These are phyloP conservation scores for Boechera divaricarpa DNA, from an alignment of 345 rosid genomes.

Conservation along the genomic window DNA sequence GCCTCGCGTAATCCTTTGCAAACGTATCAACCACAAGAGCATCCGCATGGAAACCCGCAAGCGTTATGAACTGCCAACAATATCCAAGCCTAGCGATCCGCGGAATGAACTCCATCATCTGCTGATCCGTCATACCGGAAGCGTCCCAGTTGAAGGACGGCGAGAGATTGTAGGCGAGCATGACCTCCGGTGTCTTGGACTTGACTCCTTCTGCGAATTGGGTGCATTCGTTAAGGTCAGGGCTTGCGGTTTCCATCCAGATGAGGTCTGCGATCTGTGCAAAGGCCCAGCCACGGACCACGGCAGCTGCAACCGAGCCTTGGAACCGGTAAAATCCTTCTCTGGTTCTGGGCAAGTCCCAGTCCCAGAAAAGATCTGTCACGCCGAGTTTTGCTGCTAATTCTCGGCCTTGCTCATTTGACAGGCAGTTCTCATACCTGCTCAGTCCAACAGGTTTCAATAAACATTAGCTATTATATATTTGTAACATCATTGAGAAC, in stretches of 20 bases:
- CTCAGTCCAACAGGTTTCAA: not conserved
- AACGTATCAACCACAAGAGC: slow-evolving; percentile 86
- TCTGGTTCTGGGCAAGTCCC: slow-evolving; percentile 93
- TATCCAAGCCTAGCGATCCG: slow-evolving; percentile 78
- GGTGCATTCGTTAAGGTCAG: slow-evolving; percentile 80
- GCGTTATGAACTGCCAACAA: slow-evolving; percentile 97
- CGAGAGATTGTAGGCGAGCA: slow-evolving; percentile 93
- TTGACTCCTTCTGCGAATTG: slow-evolving; percentile 78
- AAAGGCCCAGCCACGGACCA: slow-evolving; percentile 92
- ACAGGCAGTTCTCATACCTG: slow-evolving; percentile 66
- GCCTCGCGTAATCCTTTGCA: slow-evolving; percentile 74
- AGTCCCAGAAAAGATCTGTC: slow-evolving; percentile 91
- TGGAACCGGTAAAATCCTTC: slow-evolving; percentile 96
- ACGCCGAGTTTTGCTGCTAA: slow-evolving; percentile 73
- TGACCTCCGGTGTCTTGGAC: slow-evolving; percentile 65
- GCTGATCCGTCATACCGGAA: slow-evolving; percentile 82
- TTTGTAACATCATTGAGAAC: not conserved
- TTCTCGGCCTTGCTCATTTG: slow-evolving; percentile 73
- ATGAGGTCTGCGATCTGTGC: slow-evolving; percentile 78
- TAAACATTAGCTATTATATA: too few species aligned
- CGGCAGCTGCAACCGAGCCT: slow-evolving; percentile 83
- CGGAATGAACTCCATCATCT: slow-evolving; percentile 89
- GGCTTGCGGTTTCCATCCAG: slow-evolving; percentile 97
- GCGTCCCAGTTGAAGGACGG: slow-evolving; percentile 99
- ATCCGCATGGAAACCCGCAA: slow-evolving; percentile 93